Conservation (phyloP, 2,329 filamentous ascomycete genomes). For the Fusarium subglutinans region DNA sequence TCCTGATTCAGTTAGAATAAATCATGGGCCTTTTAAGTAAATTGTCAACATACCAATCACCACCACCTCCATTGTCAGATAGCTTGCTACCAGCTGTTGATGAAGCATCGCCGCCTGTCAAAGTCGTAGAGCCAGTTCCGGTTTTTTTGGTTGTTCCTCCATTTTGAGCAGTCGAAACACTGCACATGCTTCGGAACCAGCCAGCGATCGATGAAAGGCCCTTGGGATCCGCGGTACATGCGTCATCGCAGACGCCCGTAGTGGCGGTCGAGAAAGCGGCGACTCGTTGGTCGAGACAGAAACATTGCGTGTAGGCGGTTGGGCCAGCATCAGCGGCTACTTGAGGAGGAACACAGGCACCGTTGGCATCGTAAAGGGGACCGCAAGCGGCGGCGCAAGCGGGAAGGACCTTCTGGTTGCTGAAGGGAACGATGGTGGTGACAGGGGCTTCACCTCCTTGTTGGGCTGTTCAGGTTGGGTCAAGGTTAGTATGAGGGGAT, state of each 20-base stretch:
- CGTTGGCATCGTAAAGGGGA: slow-evolving; percentile 74
- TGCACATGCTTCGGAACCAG: slow-evolving; percentile 78
- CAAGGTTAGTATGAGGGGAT: slow-evolving; percentile 27
- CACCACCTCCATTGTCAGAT: slow-evolving; percentile 42
- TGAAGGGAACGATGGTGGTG: slow-evolving; percentile 67
- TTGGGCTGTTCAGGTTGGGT: slow-evolving; percentile 5
- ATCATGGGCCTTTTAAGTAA: not conserved
- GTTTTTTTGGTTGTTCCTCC: slow-evolving; percentile 18
- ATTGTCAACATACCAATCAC: slow-evolving; percentile 56
- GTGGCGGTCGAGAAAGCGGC: slow-evolving; percentile 65
- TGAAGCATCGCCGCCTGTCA: slow-evolving; percentile 13
- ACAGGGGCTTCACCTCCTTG: slow-evolving; percentile 30
- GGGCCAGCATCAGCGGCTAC: slow-evolving; percentile 56
- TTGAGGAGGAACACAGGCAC: slow-evolving; percentile 72
- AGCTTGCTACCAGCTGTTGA: slow-evolving; percentile 9
- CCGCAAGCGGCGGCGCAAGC: slow-evolving; percentile 69
- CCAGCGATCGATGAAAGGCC: slow-evolving; percentile 65
- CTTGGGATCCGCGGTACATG: slow-evolving; percentile 58
- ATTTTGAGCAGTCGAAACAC: slow-evolving; percentile 46
- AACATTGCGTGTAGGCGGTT: slow-evolving; percentile 72
- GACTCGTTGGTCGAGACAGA: slow-evolving; percentile 73
- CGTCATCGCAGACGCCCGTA: slow-evolving; percentile 68
- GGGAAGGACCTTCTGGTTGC: slow-evolving; percentile 59
- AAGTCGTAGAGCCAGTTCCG: slow-evolving; percentile 21
- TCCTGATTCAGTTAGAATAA: slow-evolving; percentile 56